A percentile compares a stretch with the other conserved stretches of the same genome.
Evolutionary conservation across 768 basidiomycete species (phyloP).

Genomic region (Suillus sp.): DNA sequence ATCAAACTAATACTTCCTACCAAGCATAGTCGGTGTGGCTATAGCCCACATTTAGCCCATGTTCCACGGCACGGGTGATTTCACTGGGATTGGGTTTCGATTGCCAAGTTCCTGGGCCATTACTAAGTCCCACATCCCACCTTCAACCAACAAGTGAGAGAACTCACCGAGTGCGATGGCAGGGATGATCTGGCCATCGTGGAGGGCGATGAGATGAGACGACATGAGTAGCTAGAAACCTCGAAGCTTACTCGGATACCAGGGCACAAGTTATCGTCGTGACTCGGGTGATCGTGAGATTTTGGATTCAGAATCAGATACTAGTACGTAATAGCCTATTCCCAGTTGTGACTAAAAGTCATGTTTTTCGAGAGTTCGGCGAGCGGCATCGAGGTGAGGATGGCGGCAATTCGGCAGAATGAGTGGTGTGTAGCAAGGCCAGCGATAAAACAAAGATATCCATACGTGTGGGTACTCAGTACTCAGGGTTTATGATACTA

Average conservation of each 20-base stretch:
- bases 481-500: too few species aligned
- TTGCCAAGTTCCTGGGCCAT: conserved; percentile 74
- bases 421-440: too few species aligned
- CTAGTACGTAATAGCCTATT: too few species aligned
- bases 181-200: conserved; percentile 58
- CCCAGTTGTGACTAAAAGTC: too few species aligned
- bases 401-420: too few species aligned
- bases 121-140: not conserved
- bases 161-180: conserved; percentile 56
- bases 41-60: conserved; percentile 78
- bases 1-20: conserved; percentile 24
- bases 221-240: conserved; percentile 28
- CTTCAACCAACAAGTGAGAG: conserved; percentile 2
- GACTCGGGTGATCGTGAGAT: not conserved
- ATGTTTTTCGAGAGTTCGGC: too few species aligned
- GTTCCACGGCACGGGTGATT: conserved; percentile 67
- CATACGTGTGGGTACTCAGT: too few species aligned
- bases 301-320: not conserved
- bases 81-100: conserved; percentile 60
- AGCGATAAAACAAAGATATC: too few species aligned
- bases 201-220: conserved; percentile 56
- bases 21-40: conserved; percentile 74
- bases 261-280: not conserved
- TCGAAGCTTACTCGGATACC: not conserved
- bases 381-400: too few species aligned